Evolutionary conservation across 768 basidiomycete genomes (phyloP).

Genomic region (Lepiota brunneoincarnata): DNA sequence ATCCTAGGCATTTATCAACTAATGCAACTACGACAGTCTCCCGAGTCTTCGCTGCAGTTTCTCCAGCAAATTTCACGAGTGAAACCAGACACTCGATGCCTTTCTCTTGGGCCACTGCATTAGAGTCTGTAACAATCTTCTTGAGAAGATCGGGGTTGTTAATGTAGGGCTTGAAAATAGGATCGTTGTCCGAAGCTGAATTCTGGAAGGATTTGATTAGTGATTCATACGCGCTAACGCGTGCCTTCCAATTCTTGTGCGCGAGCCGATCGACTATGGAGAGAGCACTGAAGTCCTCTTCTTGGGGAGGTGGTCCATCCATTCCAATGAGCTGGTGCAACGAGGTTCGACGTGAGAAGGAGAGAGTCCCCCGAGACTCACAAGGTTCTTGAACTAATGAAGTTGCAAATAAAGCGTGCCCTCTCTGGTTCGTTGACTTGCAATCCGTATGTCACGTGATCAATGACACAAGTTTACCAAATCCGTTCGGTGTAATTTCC

Average conservation of each 20-base stretch:
- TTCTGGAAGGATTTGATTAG: constrained; percentile 85
- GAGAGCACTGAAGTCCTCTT: constrained; percentile 88
- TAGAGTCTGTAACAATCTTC: constrained; percentile 86
- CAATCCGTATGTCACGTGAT: constrained; percentile 11
- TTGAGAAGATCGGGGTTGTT: constrained; percentile 76
- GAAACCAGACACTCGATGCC: constrained; percentile 86
- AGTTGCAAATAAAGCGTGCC: neutral
- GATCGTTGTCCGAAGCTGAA: constrained; percentile 91
- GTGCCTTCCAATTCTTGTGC: constrained; percentile 99
- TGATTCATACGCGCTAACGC: constrained; percentile 87
- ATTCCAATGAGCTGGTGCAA: constrained; percentile 35
- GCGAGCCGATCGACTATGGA: constrained; percentile 76
- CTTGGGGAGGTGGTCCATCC: constrained; percentile 90
- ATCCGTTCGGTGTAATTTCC: too few species aligned
- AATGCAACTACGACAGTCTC: constrained; percentile 83
- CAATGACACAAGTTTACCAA: constrained; percentile 5
- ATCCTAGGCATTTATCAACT: constrained; percentile 95
- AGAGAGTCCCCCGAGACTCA: constrained; percentile 3
- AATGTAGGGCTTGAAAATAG: constrained; percentile 88
- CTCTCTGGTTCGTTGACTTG: constrained; percentile 1
- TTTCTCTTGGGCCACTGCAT: constrained; percentile 98
- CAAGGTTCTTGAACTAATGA: neutral
- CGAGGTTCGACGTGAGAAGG: constrained; percentile 15
- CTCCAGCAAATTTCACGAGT: constrained; percentile 89
- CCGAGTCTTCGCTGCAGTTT: constrained; percentile 78